phyloP scores from a whole-genome alignment of 371 early-diverging fungal genomes.

The Rhizopus arrhizus region DNA sequence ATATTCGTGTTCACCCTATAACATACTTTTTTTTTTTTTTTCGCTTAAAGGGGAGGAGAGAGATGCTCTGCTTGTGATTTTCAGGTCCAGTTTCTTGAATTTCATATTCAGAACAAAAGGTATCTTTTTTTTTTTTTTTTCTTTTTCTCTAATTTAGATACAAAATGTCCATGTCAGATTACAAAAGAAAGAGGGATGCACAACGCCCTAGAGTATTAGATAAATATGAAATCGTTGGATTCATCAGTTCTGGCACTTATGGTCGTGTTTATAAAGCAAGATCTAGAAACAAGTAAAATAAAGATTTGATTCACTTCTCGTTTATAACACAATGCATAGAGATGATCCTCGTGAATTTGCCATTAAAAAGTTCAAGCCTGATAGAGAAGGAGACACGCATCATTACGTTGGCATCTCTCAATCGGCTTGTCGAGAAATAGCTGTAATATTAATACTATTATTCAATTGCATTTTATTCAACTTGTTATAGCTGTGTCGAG shows the following conservation, averaged over 20 bases:
- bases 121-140: neutral
- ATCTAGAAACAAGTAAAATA: constrained; percentile 61
- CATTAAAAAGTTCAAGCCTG: constrained; percentile 95
- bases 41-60: no score
- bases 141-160: neutral
- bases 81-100: no score
- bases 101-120: neutral
- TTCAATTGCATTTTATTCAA: neutral
- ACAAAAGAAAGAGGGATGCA: constrained; percentile 62
- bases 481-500: constrained; percentile 74
- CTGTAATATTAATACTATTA: constrained; percentile 43
- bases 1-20: no score
- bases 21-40: no score
- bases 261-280: constrained; percentile 92
- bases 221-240: constrained; percentile 86
- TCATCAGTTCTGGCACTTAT: constrained; percentile 93
- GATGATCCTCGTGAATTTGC: constrained; percentile 70
- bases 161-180: constrained; percentile 58
- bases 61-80: no score
- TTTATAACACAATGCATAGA: constrained; percentile 25
- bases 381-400: constrained; percentile 85
- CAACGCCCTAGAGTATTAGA: constrained; percentile 66
- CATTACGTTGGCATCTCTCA: constrained; percentile 88
- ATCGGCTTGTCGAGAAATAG: constrained; percentile 92
- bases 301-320: neutral